These are phyloP conservation scores for Houttuynia cordata DNA, from an alignment of 164 flowering plant genomes.

Conservation along the genomic window DNA sequence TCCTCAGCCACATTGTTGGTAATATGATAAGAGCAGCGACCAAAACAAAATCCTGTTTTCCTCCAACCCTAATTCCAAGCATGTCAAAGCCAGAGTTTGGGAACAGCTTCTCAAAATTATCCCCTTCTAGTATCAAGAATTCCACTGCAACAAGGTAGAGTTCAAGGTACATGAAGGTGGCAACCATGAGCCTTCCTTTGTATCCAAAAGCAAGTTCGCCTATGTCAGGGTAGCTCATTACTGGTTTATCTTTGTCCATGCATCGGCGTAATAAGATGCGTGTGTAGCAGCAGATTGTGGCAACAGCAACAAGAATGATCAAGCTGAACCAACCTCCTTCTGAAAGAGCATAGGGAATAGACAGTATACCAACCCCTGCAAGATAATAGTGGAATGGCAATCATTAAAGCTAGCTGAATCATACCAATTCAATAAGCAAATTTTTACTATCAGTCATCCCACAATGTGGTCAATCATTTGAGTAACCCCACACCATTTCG, in stretches of 20 bases:
- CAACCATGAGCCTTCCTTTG: conserved; percentile 35
- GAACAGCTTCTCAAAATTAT: conserved; percentile 49
- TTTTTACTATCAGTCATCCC: no score
- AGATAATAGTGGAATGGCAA: no score
- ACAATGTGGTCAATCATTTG: no score
- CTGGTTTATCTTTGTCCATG: conserved; percentile 28
- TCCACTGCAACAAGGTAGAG: conserved; percentile 58
- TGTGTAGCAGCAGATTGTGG: conserved; percentile 40
- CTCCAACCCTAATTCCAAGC: conserved; percentile 7
- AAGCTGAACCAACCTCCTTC: conserved; percentile 64
- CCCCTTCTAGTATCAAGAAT: conserved; percentile 74
- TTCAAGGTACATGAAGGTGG: conserved; percentile 45
- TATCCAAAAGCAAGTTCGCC: conserved; percentile 65
- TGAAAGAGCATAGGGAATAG: conserved; percentile 60
- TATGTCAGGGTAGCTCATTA: conserved; percentile 50
- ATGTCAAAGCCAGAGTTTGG: conserved; percentile 21
- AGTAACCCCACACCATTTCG: no score
- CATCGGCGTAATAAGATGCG: conserved; percentile 42
- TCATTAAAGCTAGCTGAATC: background rate
- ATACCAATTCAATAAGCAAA: background rate
- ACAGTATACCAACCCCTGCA: conserved; percentile 62
- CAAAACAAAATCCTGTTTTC: conserved; percentile 24
- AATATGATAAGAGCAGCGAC: conserved; percentile 47
- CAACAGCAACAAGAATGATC: conserved; percentile 26
- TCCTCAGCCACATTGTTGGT: conserved; percentile 52